These are phyloP conservation scores for Nicotiana attenuata DNA, from an alignment of 257 asterid species.

Conservation along the genomic window DNA sequence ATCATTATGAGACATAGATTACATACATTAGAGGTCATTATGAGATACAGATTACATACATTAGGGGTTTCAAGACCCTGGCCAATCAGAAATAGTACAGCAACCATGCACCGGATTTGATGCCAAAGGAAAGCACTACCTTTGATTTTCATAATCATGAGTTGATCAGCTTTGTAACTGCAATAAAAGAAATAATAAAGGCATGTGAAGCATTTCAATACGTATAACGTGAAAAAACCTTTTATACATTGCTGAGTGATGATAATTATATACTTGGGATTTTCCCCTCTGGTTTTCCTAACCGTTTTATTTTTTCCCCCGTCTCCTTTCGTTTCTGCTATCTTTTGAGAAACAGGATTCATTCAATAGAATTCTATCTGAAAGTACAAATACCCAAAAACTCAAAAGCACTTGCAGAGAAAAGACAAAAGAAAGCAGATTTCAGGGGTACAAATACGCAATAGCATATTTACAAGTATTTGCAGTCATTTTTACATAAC, in stretches of 20 bases:
- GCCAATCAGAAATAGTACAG: slow-evolving; percentile 86
- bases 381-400: background rate
- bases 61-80: slow-evolving; percentile 86
- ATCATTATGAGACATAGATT: background rate
- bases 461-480: background rate
- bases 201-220: slow-evolving; percentile 3
- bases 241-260: background rate
- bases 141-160: slow-evolving; percentile 69
- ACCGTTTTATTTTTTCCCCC: background rate
- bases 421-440: slow-evolving; percentile 6
- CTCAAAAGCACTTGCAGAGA: background rate
- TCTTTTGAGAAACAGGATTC: background rate
- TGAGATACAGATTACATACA: slow-evolving; percentile 41
- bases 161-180: slow-evolving; percentile 66
- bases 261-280: background rate
- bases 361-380: background rate
- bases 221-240: background rate
- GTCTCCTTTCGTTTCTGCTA: background rate
- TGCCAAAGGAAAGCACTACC: slow-evolving; percentile 99
- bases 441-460: background rate
- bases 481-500: background rate
- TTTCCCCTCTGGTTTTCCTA: background rate
- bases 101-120: slow-evolving; percentile 97
- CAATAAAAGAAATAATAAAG: background rate
- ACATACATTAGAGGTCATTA: slow-evolving; percentile 61